These are phyloP conservation scores for Kwoniella dejecticola DNA, from an alignment of 768 basidiomycete genomes.

Conservation along the genomic window DNA sequence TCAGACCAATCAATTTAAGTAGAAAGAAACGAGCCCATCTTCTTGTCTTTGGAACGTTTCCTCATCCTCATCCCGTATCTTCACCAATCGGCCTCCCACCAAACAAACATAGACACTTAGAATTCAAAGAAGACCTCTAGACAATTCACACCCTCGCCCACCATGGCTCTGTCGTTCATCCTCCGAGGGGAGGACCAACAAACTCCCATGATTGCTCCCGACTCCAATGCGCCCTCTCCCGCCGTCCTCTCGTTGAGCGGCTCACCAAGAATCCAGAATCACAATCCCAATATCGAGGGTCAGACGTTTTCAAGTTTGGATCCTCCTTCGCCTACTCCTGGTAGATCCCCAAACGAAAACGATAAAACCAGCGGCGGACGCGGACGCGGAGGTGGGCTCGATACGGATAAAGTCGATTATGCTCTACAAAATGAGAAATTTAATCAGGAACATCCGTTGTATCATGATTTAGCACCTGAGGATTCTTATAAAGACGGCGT, in stretches of 20 bases:
- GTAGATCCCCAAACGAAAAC: not conserved
- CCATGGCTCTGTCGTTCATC: conserved; percentile 29
- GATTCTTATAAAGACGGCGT: conserved; percentile 38
- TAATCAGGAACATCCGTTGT: conserved; percentile 32
- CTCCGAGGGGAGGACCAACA: conserved; percentile 20
- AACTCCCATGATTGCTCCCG: conserved; percentile 22
- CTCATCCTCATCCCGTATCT: not conserved
- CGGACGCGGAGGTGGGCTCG: not conserved
- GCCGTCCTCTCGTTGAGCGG: conserved; percentile 8
- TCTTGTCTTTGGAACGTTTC: not conserved
- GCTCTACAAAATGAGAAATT: conserved; percentile 12
- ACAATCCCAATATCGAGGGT: conserved; percentile 1
- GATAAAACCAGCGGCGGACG: not conserved
- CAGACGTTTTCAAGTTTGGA: conserved; percentile 14
- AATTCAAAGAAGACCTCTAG: no score
- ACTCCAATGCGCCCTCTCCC: conserved; percentile 20
- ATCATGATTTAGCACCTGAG: conserved; percentile 40
- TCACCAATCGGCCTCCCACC: not conserved
- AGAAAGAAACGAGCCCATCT: no score
- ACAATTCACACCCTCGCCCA: conserved; percentile 2
- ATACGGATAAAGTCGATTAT: conserved; percentile 10
- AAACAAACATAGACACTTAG: no score
- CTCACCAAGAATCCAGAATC: conserved; percentile 1
- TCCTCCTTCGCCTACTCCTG: not conserved
- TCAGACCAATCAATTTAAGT: no score